Percentiles rank a stretch among this genome's conserved stretches.
These are phyloP conservation scores for Skeletonema tropicum DNA, from an alignment of 108 stramenopile genomes.

Conservation along the genomic window DNA sequence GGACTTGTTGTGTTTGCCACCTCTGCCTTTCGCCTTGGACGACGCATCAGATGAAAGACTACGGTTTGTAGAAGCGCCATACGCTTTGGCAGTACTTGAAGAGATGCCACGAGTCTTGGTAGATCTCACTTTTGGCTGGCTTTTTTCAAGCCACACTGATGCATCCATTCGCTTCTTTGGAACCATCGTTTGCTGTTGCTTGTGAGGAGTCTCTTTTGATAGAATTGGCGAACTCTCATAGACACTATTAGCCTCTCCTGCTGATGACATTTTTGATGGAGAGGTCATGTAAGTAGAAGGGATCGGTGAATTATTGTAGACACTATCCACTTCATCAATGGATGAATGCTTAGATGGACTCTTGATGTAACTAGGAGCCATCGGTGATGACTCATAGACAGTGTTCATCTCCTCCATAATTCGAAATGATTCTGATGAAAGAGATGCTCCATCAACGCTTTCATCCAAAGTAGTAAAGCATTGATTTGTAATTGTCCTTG, in stretches of 20 bases:
- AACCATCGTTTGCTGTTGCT: not conserved
- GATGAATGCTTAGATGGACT: conserved; percentile 5
- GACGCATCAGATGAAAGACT: not conserved
- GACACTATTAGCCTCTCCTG: not conserved
- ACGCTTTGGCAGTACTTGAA: not conserved
- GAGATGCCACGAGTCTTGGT: not conserved
- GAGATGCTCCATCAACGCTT: conserved; percentile 14
- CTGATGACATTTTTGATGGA: not conserved
- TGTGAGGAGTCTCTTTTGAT: not conserved
- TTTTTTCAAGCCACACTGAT: not conserved
- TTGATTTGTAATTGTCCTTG: conserved; percentile 2
- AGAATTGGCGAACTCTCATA: not conserved
- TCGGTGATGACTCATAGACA: conserved; percentile 15
- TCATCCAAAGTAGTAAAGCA: conserved; percentile 10
- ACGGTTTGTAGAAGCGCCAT: not conserved
- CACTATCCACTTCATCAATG: not conserved
- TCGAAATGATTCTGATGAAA: conserved; percentile 2
- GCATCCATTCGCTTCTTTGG: not conserved
- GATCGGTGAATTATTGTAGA: not conserved
- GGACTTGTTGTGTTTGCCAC: not conserved
- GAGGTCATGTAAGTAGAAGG: conserved; percentile 1
- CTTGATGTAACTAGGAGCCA: conserved; percentile 13
- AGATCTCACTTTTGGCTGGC: not conserved
- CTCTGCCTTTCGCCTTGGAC: not conserved
- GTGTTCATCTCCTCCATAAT: conserved; percentile 19